Evolutionary conservation across 768 basidiomycete species (phyloP), one percentile per base, ranked within the genome.

Genomic region (Ramaria sp.): DNA sequence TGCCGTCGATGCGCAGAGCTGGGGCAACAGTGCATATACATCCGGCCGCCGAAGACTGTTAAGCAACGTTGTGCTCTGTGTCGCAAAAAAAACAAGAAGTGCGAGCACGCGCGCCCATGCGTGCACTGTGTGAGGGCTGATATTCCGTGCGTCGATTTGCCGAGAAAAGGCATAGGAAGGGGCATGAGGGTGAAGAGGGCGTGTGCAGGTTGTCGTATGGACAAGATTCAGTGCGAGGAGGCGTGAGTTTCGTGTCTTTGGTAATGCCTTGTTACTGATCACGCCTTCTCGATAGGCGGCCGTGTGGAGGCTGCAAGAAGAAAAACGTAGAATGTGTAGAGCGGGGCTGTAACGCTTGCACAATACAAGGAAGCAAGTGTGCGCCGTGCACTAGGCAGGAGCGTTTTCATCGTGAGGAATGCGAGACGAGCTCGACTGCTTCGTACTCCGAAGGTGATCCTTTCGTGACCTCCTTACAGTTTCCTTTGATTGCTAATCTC

Each of bases 31-130:
- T 83, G 82, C 60, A 60, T 82, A 16, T 79, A 79, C 56, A 70
- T 81, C n/a, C 74, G 77, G 12, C 74, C 73, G 10, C 78, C 78
- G 3, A 82, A 82, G 62, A 70, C 75, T 18, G 74, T 79, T 54
- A 79, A 77, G 57, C 64, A 79, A 50, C 78, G 81, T 20, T 83
- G 81, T 57, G 79, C 80, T 60, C 70, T 67, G 12, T 83, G 81
- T 61, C 67, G 80, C 57, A 68, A 70, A 58, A 72, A 77, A 34
- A 77, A 81, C 43, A 78, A 73, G 59, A 74, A 73, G 43, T 82
- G 81, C 59, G 81, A 82, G 63, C 80, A 82, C 16, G 66, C 68
- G 5, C 69, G 80, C 39, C 81, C 81, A 3, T 83, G 81, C 64
- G 67, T 62, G 50, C 70, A 72, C 55, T 82, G 81, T 59, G 62